Percentiles rank a stretch among this genome's conserved stretches.
Evolutionary conservation across 495 filamentous ascomycete genomes (phyloP).

Genomic region (Neurospora terricola): DNA sequence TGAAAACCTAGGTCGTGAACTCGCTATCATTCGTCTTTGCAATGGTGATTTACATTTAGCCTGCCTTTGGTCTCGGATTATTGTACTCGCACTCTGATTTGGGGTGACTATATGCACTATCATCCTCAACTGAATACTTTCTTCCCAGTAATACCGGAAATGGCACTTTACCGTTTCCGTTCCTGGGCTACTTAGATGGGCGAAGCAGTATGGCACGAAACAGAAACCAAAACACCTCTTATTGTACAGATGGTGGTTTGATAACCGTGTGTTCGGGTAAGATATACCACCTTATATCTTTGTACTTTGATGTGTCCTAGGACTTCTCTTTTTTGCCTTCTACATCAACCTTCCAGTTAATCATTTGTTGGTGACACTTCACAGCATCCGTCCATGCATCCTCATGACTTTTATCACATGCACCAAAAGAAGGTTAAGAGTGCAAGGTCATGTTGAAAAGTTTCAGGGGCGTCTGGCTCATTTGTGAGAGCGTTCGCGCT

Average conservation of each 20-base stretch:
- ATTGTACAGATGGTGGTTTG: background rate
- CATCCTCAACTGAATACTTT: no score
- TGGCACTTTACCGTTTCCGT: conserved; percentile 9
- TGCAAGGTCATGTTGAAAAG: background rate
- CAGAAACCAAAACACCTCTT: background rate
- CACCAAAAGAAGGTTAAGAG: background rate
- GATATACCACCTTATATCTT: background rate
- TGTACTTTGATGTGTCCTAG: background rate
- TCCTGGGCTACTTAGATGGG: background rate
- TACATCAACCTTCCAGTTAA: background rate
- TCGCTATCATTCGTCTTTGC: background rate
- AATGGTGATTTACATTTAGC: background rate
- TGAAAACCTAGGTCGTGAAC: background rate
- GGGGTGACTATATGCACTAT: no score
- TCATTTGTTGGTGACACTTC: background rate
- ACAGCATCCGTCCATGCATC: background rate
- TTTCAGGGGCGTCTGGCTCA: background rate
- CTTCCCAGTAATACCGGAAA: conserved; percentile 24
- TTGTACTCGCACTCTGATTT: background rate
- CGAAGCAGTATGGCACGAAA: background rate
- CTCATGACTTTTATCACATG: background rate
- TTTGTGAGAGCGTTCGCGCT: background rate
- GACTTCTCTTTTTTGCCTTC: background rate
- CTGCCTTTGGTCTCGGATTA: background rate
- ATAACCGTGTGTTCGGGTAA: background rate